phyloP scores from a whole-genome alignment of 371 early-diverging fungal species.

The Parasitella parasitica region DNA sequence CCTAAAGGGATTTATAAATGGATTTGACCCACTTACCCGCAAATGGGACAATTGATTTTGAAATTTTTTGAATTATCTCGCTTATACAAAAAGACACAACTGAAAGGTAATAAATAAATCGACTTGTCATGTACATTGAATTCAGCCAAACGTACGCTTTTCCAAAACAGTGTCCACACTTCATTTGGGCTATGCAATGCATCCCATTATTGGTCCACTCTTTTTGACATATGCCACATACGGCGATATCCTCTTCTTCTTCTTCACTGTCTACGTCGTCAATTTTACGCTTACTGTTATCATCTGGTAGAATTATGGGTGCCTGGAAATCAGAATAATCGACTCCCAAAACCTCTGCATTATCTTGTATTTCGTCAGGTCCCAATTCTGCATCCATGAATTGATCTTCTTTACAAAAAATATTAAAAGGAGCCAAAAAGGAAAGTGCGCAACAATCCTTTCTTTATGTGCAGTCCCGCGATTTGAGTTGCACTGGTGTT shows the following conservation, averaged over 20 bases:
- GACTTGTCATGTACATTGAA: background rate
- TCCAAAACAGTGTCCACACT: conserved; percentile 30
- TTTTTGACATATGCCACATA: conserved; percentile 16
- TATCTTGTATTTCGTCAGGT: background rate
- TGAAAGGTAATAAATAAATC: background rate
- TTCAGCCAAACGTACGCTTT: conserved; percentile 6
- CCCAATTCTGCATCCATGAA: background rate
- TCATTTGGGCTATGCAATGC: conserved; percentile 16
- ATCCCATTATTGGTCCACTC: conserved; percentile 14
- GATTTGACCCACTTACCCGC: conserved; percentile 4
- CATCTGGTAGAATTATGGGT: background rate
- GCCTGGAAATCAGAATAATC: conserved; percentile 10
- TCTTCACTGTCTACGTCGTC: background rate
- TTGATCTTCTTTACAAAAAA: background rate
- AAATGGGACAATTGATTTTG: conserved; percentile 9
- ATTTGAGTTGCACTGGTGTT: no score
- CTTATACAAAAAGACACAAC: conserved; percentile 4
- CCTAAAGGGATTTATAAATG: background rate
- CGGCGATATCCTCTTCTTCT: background rate
- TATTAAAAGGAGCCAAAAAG: background rate
- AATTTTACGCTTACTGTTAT: background rate
- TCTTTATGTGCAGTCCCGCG: background rate
- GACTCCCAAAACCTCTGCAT: background rate
- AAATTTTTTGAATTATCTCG: background rate
- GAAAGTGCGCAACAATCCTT: no score